Percentiles rank a stretch among this genome's conserved stretches.
Evolutionary conservation across 179 eudicot genomes (phyloP).

Genomic region (Spinacia oleracea): DNA sequence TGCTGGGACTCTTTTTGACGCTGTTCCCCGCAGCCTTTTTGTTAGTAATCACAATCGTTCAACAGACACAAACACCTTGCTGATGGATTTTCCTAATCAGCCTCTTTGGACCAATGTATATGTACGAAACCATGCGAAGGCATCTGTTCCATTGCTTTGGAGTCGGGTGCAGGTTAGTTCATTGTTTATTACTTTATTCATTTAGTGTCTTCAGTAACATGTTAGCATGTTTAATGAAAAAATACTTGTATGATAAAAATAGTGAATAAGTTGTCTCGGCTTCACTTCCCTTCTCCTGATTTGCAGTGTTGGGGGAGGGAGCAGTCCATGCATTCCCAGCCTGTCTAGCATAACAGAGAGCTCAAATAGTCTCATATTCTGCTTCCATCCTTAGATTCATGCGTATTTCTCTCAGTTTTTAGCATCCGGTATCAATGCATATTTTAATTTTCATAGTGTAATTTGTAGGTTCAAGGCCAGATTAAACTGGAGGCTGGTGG

Average conservation of each 20-base stretch:
- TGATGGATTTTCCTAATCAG: slow-evolving; percentile 87
- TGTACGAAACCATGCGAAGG: slow-evolving; percentile 69
- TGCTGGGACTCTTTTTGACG: slow-evolving; percentile 95
- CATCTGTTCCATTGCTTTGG: slow-evolving; percentile 93
- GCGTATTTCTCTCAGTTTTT: background rate
- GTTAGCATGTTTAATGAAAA: no score
- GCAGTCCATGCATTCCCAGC: background rate
- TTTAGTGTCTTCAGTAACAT: background rate
- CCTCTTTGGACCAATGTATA: slow-evolving; percentile 95
- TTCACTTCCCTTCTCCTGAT: background rate
- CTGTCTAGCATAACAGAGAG: background rate
- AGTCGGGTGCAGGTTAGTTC: slow-evolving; percentile 90
- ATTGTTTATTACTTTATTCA: background rate
- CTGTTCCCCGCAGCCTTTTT: slow-evolving; percentile 78
- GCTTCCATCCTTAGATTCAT: background rate
- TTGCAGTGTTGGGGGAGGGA: slow-evolving; percentile 12
- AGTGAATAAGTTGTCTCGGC: background rate
- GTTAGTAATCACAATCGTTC: slow-evolving; percentile 78
- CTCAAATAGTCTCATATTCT: background rate
- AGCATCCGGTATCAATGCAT: background rate
- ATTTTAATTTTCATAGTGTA: background rate
- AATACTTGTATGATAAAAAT: no score
- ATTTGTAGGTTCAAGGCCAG: slow-evolving; percentile 86
- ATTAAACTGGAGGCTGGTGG: slow-evolving; percentile 84
- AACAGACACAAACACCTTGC: slow-evolving; percentile 76